A percentile compares a stretch with the other conserved stretches of the same genome.
phyloP scores from a whole-genome alignment of 176 grass and related monocot genomes.

The Musa troglodytarum region DNA sequence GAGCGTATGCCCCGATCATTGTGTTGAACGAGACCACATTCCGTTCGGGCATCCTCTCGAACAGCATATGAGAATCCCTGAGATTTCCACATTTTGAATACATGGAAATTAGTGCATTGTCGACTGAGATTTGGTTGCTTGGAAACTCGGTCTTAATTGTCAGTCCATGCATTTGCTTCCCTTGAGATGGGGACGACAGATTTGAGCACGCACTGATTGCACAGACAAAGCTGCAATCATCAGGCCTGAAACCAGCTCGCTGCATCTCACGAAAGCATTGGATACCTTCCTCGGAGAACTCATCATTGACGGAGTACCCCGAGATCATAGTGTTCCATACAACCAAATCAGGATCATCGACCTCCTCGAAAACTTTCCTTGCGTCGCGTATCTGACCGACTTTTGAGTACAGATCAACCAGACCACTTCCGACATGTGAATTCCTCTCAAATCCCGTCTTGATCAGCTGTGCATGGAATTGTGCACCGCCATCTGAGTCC shows the following conservation, averaged over 20 bases:
- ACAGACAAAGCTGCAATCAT: constrained; percentile 40
- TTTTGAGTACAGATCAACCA: constrained; percentile 38
- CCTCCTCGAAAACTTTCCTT: constrained; percentile 26
- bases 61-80: constrained; percentile 23
- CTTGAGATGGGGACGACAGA: constrained; percentile 34
- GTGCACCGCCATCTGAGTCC: constrained; percentile 20
- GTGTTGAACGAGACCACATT: constrained; percentile 41
- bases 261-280: constrained; percentile 28
- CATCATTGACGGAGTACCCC: constrained; percentile 28
- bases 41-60: constrained; percentile 27
- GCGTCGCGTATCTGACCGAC: constrained; percentile 26
- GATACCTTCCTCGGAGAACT: constrained; percentile 32
- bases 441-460: constrained; percentile 15
- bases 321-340: constrained; percentile 43
- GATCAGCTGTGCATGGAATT: constrained; percentile 30
- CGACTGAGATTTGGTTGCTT: constrained; percentile 25
- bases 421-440: constrained; percentile 31
- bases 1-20: constrained; percentile 33
- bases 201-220: constrained; percentile 37
- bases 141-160: constrained; percentile 33
- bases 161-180: constrained; percentile 36
- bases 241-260: constrained; percentile 26
- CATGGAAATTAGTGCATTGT: constrained; percentile 30
- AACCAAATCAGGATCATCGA: constrained; percentile 33
- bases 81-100: constrained; percentile 39